Percentiles rank a stretch among this genome's conserved stretches.
Evolutionary conservation across 2,329 filamentous ascomycete species (phyloP).

Genomic region (Sarocladium kiliense): DNA sequence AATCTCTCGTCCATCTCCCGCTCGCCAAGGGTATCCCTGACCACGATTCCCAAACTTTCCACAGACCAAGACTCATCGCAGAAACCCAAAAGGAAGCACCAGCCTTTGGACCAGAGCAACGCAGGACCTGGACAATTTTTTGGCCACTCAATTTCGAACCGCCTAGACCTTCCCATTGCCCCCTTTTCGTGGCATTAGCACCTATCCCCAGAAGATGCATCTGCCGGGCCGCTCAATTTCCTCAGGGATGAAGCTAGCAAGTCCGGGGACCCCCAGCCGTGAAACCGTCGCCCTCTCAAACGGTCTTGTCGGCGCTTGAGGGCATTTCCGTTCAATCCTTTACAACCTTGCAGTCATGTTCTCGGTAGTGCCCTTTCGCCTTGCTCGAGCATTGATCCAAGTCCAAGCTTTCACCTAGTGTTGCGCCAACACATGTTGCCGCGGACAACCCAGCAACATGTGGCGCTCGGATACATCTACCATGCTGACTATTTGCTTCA

Average conservation of each 20-base stretch:
- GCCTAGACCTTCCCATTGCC: background rate
- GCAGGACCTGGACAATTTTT: background rate
- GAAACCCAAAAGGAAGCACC: background rate
- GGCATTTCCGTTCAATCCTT: background rate
- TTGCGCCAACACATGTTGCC: background rate
- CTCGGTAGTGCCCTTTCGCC: background rate
- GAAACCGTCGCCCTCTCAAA: background rate
- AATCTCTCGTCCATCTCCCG: background rate
- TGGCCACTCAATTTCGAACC: background rate
- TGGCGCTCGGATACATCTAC: no score
- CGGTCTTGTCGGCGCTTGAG: background rate
- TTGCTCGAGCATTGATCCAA: background rate
- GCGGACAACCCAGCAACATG: background rate
- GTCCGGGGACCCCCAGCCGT: background rate
- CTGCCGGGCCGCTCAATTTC: background rate
- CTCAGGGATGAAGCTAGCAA: background rate
- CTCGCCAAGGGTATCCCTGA: constrained; percentile 5
- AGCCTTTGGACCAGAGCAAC: background rate
- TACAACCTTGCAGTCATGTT: background rate
- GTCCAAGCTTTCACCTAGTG: background rate
- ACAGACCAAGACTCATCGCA: background rate
- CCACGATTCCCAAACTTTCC: background rate
- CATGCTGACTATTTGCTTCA: background rate
- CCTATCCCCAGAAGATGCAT: background rate
- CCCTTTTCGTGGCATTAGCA: background rate